Evolutionary conservation across 495 filamentous ascomycete species (phyloP).

Genomic region (Terfezia claveryi): DNA sequence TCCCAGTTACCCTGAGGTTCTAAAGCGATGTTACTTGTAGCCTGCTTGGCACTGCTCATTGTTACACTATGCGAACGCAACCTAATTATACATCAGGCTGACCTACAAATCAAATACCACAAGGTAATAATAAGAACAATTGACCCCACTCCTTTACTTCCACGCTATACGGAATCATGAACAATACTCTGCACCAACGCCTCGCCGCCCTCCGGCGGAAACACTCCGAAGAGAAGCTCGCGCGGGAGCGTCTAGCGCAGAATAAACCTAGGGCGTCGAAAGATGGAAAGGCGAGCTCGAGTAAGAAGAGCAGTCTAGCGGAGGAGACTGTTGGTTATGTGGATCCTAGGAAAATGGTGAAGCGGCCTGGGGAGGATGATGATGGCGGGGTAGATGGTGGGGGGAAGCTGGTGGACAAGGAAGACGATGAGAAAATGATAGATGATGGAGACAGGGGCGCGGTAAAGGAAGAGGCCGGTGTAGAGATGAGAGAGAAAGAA

Average conservation of each 20-base stretch:
- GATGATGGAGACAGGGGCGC: neutral
- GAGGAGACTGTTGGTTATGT: neutral
- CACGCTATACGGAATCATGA: neutral
- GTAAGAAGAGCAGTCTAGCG: neutral
- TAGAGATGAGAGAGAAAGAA: neutral
- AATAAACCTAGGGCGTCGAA: neutral
- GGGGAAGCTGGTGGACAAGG: neutral
- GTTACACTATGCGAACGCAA: too few species aligned
- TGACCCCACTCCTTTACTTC: too few species aligned
- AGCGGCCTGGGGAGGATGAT: neutral
- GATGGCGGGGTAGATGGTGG: neutral
- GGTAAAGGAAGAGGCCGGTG: neutral
- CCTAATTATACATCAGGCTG: too few species aligned
- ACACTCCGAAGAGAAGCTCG: neutral
- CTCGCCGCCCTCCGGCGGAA: neutral
- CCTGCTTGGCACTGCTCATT: too few species aligned
- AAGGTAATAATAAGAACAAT: too few species aligned
- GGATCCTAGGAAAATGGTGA: neutral
- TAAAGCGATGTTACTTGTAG: too few species aligned
- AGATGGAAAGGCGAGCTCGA: neutral
- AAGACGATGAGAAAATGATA: neutral
- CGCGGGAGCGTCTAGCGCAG: neutral
- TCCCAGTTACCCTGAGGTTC: too few species aligned
- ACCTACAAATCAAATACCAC: too few species aligned
- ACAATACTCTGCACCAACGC: neutral